Conservation (phyloP, 176 grass and related monocot genomes). For the Oryza punctata region DNA sequence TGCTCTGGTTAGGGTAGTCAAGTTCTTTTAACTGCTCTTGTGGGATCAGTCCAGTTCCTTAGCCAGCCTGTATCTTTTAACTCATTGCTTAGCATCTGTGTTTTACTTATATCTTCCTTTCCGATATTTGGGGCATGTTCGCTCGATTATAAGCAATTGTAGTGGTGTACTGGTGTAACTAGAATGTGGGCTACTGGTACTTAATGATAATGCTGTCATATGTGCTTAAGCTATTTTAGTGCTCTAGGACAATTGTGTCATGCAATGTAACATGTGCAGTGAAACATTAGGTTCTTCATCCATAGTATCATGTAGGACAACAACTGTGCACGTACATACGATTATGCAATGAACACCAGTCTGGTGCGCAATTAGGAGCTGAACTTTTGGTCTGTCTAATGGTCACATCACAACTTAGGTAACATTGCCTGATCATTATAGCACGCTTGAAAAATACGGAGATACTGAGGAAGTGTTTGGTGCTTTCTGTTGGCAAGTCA, state of each 20-base stretch:
- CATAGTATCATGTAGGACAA: not conserved
- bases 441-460: not conserved
- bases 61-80: not conserved
- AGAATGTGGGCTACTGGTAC: not conserved
- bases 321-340: not conserved
- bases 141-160: not conserved
- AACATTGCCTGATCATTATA: not conserved
- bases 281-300: conserved; percentile 1
- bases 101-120: not conserved
- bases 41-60: not conserved
- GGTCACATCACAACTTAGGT: not conserved
- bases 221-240: not conserved
- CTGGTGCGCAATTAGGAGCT: not conserved
- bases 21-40: not conserved
- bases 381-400: not conserved
- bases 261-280: not conserved
- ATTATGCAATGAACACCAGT: conserved; percentile 7
- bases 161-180: not conserved
- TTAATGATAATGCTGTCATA: not conserved
- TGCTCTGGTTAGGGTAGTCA: not conserved
- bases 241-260: not conserved
- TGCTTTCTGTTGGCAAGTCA: not conserved
- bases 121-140: conserved; percentile 5
- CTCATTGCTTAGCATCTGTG: not conserved
- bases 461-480: conserved; percentile 2